Evolutionary conservation across 169 alveolate genomes (phyloP), one percentile per base, ranked within the genome.

Genomic region (Plasmodium falciparum): DNA sequence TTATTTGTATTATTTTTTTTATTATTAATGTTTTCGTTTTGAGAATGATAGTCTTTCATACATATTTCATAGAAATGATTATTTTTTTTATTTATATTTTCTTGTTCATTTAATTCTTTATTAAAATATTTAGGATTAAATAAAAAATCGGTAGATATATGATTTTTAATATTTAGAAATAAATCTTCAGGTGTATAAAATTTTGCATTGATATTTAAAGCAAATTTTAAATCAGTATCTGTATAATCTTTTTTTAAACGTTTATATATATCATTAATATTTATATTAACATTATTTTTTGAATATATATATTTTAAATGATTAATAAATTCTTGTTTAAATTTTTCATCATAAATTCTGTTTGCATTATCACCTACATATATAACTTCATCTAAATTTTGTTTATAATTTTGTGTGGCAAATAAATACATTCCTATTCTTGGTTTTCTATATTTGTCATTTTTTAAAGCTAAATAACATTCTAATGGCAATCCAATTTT

Each of bases 301-400:
- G 75, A 45, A 70, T 90, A 75, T 26, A 92, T 69, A 29, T 24
- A 49, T 22, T 47, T 85, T 26, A 85, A 70, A 62, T 92, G 93
- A 39, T 90, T 61, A 66, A 83, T 50, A 66, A 83, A 88, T 73
- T 73, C 54, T 8, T 66, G 70, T 22, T 80, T 75, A 39, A 88
- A 73, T 50, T 89, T 80, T 11, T 80, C 65, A 1, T 89, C 63
- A 78, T 88, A 88, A 7, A 63, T 62, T 47, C 96, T 76, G 8
- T 95, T 95, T 20, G 96, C 96, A 54, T 94, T 95, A 90, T 94
- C 96, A 3, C 96, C 96, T 59, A 94, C 96, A 67, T 90, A 94
- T 47, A 94, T 90, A 7, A 93, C 52, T 43, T 89, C 74, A 11
- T 65, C 85, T 22, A 94, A 69, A 13, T 78, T 59, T 8, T 45